Conservation (phyloP, 345 rosid genomes). For the Populus tremula region DNA sequence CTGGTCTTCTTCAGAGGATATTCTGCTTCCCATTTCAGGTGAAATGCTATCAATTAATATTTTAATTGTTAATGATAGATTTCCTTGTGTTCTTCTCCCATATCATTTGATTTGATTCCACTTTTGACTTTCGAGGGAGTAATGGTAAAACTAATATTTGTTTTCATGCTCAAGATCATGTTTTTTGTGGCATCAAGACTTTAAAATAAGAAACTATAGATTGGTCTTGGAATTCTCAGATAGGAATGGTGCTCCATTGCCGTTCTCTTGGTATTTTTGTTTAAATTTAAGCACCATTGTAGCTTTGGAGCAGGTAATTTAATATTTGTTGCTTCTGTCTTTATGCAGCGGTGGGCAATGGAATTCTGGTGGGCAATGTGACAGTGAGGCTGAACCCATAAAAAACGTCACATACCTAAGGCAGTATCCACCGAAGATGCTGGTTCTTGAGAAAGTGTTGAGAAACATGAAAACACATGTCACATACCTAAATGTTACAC, state of each 20-base stretch:
- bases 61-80: background rate
- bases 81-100: background rate
- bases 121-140: background rate
- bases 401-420: conserved; percentile 64
- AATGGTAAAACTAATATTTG: background rate
- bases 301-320: background rate
- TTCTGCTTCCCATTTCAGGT: conserved; percentile 96
- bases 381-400: conserved; percentile 81
- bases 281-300: background rate
- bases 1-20: conserved; percentile 88
- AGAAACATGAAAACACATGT: conserved; percentile 76
- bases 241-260: background rate
- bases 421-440: conserved; percentile 73
- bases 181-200: background rate
- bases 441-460: conserved; percentile 67
- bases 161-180: background rate
- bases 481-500: conserved; percentile 75
- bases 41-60: background rate
- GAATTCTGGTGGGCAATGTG: conserved; percentile 95
- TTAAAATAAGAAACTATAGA: background rate
- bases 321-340: background rate
- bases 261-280: background rate
- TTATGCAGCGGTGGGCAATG: conserved; percentile 89
- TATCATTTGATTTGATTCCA: background rate
- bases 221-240: background rate